Evolutionary conservation across 108 stramenopile genomes (phyloP).

Genomic region (Skeletonema marinoi): DNA sequence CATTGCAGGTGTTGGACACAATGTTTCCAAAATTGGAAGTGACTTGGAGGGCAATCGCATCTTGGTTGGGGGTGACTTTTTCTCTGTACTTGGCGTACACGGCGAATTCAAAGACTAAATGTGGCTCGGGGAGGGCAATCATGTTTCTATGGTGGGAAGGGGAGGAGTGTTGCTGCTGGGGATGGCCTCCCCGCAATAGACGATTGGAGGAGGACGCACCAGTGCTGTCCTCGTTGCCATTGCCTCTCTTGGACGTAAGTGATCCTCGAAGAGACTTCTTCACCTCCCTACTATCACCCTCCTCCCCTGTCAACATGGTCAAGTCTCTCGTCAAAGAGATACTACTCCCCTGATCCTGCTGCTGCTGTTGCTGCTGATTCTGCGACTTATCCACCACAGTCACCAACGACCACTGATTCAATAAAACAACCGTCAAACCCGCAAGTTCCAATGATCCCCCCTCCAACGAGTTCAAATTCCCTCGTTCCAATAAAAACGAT

Average conservation of each 20-base stretch:
- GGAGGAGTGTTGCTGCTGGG: background rate
- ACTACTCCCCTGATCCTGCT: background rate
- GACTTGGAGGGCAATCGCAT: background rate
- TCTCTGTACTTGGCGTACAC: background rate
- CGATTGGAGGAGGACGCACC: background rate
- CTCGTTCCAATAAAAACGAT: background rate
- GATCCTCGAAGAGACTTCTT: background rate
- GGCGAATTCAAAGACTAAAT: background rate
- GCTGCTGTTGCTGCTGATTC: background rate
- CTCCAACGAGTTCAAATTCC: background rate
- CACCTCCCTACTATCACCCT: background rate
- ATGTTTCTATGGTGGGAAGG: background rate
- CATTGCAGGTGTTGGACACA: background rate
- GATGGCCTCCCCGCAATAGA: background rate
- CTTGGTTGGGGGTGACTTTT: background rate
- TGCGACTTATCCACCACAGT: background rate
- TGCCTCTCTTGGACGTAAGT: background rate
- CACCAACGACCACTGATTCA: slow-evolving; percentile 2
- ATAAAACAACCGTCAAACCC: background rate
- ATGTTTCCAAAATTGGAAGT: background rate
- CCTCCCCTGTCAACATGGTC: background rate
- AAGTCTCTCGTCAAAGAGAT: background rate
- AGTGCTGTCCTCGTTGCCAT: too few species aligned
- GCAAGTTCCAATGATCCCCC: background rate
- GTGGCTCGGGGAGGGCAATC: background rate